Base-by-base conservation (phyloP, 2,329 filamentous ascomycete species). In the Penicillium crustosum region DNA sequence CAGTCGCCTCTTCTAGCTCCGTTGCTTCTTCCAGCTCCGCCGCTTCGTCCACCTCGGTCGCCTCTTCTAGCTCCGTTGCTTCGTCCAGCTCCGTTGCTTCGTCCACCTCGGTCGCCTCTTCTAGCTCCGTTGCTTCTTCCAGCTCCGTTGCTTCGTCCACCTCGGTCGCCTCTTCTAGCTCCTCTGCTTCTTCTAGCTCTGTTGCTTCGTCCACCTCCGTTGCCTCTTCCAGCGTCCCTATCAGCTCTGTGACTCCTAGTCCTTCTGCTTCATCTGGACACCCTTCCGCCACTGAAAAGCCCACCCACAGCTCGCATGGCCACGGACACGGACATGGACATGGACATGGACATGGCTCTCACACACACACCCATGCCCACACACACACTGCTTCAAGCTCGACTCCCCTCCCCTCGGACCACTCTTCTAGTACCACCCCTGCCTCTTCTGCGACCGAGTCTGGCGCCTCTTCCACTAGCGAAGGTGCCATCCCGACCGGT, bases 111-210 rank as follows among this genome's bases (percentile, higher is more conserved):
- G 45, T 31, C 33, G 36, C 17, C 1, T 49, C 41, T 10, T 55
- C 64, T 4, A 62, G 56, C 58, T 54, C 62, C 0, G 38, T 41
- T 2, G 19, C 23, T 12, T 25, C 44, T 15, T 53, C 55, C 3
- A 44, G 31, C 39, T 36, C 51, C 5, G 38, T 43, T 12, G 27
- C 29, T 1, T 33, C 43, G 5, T 59, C 64, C 6, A 61, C 45
- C 55, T 52, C 60, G 9, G 23, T 31, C 3, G 17, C 57, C 13
- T n/a, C 54, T 2, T 56, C 58, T 10, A 59, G n/a, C 23, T 44
- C 31, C 0, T 17, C 8, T 6, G 36, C 31, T 10, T 29, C 51
- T 2, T n/a, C 42, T 6, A 31, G 5, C 25, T 25, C 25, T 5
- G 25, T 25, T 1, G 25, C 25, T 25, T 25, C 25, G 4, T 25